phyloP scores from a whole-genome alignment of 1,284 basidiomycete species.

The Pyrrhoderma lamaoense region DNA sequence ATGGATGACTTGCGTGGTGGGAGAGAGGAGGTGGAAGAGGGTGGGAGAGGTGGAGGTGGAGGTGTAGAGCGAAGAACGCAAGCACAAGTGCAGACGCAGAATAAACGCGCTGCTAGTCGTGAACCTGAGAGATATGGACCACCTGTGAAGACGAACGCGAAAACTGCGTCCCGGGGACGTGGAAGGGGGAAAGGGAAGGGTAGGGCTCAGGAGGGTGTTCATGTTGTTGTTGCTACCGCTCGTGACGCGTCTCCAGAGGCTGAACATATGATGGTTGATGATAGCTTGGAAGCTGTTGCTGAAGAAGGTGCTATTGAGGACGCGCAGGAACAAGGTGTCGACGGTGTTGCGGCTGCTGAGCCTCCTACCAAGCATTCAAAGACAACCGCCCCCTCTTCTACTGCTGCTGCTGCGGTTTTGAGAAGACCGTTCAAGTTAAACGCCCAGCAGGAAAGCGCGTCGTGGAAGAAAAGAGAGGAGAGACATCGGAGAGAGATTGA shows the following conservation, averaged over 20 bases:
- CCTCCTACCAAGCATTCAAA: background rate
- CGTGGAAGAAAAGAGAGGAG: conserved; percentile 11
- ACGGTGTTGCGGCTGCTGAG: background rate
- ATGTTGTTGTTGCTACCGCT: too few species aligned
- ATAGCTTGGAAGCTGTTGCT: conserved; percentile 4
- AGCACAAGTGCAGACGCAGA: background rate
- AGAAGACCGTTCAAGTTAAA: too few species aligned
- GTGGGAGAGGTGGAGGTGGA: conserved; percentile 4
- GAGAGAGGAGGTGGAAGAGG: conserved; percentile 22
- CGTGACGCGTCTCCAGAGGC: conserved; percentile 9
- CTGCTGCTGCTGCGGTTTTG: too few species aligned
- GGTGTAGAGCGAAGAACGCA: background rate
- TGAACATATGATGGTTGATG: conserved; percentile 12
- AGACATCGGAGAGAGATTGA: conserved; percentile 10
- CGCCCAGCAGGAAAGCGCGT: background rate
- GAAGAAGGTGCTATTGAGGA: too few species aligned
- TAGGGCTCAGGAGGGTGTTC: background rate
- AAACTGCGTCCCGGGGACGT: conserved; percentile 18
- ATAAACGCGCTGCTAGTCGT: conserved; percentile 12
- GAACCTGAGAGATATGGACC: conserved; percentile 7
- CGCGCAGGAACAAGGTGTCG: conserved; percentile 10
- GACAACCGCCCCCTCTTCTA: background rate
- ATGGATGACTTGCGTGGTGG: conserved; percentile 21
- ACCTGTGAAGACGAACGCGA: conserved; percentile 18
- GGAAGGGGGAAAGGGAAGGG: conserved; percentile 27